Evolutionary conservation across 2,329 filamentous ascomycete genomes (phyloP).

Genomic region (Alternaria ethzedia): DNA sequence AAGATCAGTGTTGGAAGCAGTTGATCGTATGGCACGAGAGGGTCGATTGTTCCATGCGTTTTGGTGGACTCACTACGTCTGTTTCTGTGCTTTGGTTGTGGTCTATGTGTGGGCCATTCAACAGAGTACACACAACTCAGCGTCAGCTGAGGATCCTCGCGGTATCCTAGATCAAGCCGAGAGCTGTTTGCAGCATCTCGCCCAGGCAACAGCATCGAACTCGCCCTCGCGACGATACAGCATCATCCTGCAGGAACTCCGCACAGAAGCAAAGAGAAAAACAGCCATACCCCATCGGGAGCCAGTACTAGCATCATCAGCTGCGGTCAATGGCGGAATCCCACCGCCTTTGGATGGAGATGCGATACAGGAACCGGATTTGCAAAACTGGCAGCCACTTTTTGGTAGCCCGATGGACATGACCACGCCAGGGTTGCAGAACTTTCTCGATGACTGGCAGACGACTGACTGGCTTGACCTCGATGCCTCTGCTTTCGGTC

Average conservation of each 20-base stretch:
- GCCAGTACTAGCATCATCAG: background rate
- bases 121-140: conserved; percentile 20
- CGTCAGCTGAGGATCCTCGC: conserved; percentile 10
- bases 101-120: conserved; percentile 59
- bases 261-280: conserved; percentile 47
- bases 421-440: conserved; percentile 15
- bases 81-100: conserved; percentile 57
- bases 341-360: background rate
- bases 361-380: background rate
- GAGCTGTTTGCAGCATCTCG: conserved; percentile 54
- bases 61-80: conserved; percentile 59
- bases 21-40: conserved; percentile 49
- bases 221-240: conserved; percentile 57
- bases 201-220: conserved; percentile 55
- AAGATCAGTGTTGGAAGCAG: conserved; percentile 45
- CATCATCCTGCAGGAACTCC: conserved; percentile 56
- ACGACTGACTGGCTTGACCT: conserved; percentile 45
- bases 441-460: conserved; percentile 40
- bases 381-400: conserved; percentile 25
- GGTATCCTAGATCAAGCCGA: conserved; percentile 53
- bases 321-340: background rate
- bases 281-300: conserved; percentile 18
- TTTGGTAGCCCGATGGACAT: conserved; percentile 31
- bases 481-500: conserved; percentile 39
- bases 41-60: conserved; percentile 52